Conservation (phyloP, 1,284 basidiomycete genomes). For the Gomphus bonarii region DNA sequence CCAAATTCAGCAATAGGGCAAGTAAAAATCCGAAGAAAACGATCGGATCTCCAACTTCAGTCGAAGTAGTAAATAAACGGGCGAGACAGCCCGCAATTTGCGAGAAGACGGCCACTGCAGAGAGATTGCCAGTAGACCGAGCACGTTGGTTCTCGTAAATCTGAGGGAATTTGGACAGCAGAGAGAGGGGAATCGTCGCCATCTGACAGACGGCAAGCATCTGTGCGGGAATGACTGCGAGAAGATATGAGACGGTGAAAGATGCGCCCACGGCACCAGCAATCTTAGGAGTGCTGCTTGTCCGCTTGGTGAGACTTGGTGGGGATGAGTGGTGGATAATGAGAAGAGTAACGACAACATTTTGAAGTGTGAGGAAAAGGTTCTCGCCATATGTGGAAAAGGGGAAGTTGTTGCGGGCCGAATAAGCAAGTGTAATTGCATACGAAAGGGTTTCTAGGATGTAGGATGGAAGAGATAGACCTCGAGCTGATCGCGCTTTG, state of each 20-base stretch:
- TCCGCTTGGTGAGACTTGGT: slow-evolving; percentile 19
- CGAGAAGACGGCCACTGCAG: slow-evolving; percentile 77
- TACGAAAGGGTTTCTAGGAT: slow-evolving; percentile 80
- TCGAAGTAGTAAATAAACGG: slow-evolving; percentile 80
- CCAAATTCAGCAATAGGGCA: slow-evolving; percentile 68
- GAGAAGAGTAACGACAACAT: slow-evolving; percentile 72
- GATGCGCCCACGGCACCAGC: slow-evolving; percentile 31
- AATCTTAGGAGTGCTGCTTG: slow-evolving; percentile 24
- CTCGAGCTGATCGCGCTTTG: slow-evolving; percentile 63
- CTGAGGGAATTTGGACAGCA: slow-evolving; percentile 82
- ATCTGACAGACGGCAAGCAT: slow-evolving; percentile 61
- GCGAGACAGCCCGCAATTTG: slow-evolving; percentile 81
- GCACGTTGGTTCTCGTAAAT: slow-evolving; percentile 70
- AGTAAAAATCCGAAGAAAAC: slow-evolving; percentile 74
- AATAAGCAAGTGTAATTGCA: slow-evolving; percentile 81
- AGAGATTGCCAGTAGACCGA: slow-evolving; percentile 81
- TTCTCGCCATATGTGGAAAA: slow-evolving; percentile 97
- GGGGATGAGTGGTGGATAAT: slow-evolving; percentile 53
- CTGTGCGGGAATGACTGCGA: slow-evolving; percentile 40
- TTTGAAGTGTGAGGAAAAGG: slow-evolving; percentile 79
- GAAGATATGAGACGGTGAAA: slow-evolving; percentile 29
- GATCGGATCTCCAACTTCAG: slow-evolving; percentile 74
- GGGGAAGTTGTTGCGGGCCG: slow-evolving; percentile 73
- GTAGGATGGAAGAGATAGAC: slow-evolving; percentile 75
- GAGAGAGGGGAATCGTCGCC: slow-evolving; percentile 72